These are phyloP conservation scores for Coprinopsis sp. DNA, from an alignment of 768 basidiomycete genomes.

Conservation along the genomic window DNA sequence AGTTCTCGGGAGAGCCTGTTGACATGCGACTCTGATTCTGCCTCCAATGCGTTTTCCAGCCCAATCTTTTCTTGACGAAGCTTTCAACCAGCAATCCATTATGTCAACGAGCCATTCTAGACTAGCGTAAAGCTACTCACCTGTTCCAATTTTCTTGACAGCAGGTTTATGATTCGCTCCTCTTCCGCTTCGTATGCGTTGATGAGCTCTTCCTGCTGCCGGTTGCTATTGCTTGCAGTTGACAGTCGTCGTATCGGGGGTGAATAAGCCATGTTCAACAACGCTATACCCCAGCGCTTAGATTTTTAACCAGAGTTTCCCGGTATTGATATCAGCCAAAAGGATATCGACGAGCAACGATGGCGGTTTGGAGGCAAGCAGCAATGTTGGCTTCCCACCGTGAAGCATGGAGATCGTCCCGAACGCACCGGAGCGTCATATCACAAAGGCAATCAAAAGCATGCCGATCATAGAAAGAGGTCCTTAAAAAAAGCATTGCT, in stretches of 20 bases:
- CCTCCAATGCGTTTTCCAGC: constrained; percentile 77
- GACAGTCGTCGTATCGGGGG: constrained; percentile 61
- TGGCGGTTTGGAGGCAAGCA: no score
- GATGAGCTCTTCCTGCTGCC: constrained; percentile 67
- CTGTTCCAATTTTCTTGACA: constrained; percentile 82
- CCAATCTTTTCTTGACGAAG: constrained; percentile 82
- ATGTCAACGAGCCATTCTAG: background rate
- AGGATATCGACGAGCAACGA: no score
- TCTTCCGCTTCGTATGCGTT: constrained; percentile 90
- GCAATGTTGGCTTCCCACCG: no score
- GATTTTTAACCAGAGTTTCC: no score
- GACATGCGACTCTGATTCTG: constrained; percentile 83
- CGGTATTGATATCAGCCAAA: no score
- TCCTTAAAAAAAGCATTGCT: no score
- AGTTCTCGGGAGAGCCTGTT: constrained; percentile 71
- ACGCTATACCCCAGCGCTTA: no score
- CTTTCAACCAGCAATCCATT: constrained; percentile 29
- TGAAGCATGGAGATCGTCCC: no score
- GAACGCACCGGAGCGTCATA: no score
- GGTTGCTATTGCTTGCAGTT: constrained; percentile 46
- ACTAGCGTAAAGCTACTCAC: constrained; percentile 34
- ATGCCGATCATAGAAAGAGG: no score
- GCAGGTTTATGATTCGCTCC: constrained; percentile 79
- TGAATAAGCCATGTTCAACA: constrained; percentile 47
- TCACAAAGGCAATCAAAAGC: no score